Percentiles rank a stretch among this genome's conserved stretches.
phyloP scores from a whole-genome alignment of 257 asterid genomes.

The Fraxinus americana region DNA sequence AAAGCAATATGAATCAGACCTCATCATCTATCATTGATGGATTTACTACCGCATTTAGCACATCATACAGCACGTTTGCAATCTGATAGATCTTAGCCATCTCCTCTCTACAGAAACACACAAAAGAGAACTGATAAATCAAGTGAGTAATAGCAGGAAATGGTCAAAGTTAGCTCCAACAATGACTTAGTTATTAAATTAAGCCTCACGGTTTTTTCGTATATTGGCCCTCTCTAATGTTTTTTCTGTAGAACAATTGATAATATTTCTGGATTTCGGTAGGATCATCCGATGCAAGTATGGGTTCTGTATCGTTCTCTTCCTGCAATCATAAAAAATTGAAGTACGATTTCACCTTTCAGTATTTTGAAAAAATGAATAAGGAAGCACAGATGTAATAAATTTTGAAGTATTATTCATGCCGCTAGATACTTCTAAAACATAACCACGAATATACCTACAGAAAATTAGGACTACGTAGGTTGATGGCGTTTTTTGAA shows the following conservation, averaged over 20 bases:
- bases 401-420: background rate
- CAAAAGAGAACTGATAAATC: slow-evolving; percentile 6
- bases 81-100: slow-evolving; percentile 89
- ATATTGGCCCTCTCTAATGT: slow-evolving; percentile 78
- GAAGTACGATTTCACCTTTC: slow-evolving; percentile 5
- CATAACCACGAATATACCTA: background rate
- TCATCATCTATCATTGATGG: slow-evolving; percentile 54
- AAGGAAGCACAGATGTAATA: background rate
- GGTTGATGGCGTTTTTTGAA: background rate
- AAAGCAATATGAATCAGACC: slow-evolving; percentile 52
- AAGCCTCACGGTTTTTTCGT: slow-evolving; percentile 84
- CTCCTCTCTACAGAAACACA: slow-evolving; percentile 66
- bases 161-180: background rate
- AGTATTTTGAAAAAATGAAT: background rate
- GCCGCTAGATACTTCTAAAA: background rate
- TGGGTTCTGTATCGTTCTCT: slow-evolving; percentile 53
- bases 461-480: background rate
- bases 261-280: slow-evolving; percentile 69
- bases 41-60: slow-evolving; percentile 71
- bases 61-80: slow-evolving; percentile 88
- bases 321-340: slow-evolving; percentile 61
- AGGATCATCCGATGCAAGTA: slow-evolving; percentile 63
- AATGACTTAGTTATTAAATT: slow-evolving; percentile 20
- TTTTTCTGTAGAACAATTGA: slow-evolving; percentile 66
- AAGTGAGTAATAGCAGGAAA: slow-evolving; percentile 8